These are phyloP conservation scores for Kalmusia sp. DNA, from an alignment of 2,329 filamentous ascomycete species.

Conservation along the genomic window DNA sequence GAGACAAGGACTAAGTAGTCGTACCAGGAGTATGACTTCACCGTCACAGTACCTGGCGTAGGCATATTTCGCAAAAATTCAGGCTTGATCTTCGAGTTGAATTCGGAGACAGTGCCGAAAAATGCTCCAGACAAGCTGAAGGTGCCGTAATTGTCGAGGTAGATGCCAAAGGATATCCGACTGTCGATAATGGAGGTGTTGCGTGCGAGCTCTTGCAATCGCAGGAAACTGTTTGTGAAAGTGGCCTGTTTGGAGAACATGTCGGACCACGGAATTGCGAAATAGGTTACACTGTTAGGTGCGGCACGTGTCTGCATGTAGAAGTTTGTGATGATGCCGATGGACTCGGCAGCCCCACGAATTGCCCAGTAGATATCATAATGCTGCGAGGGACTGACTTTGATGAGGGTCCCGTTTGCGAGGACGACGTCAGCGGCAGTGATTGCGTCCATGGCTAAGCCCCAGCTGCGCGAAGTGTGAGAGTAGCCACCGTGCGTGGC, in stretches of 20 bases:
- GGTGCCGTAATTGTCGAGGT: slow-evolving; percentile 44
- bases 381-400: slow-evolving; percentile 39
- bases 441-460: slow-evolving; percentile 45
- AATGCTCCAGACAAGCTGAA: slow-evolving; percentile 51
- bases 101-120: slow-evolving; percentile 45
- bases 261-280: slow-evolving; percentile 30
- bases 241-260: slow-evolving; percentile 31
- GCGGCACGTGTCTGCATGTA: slow-evolving; percentile 42
- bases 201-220: slow-evolving; percentile 51
- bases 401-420: slow-evolving; percentile 48
- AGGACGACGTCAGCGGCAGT: slow-evolving; percentile 46
- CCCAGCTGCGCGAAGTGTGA: slow-evolving; percentile 44
- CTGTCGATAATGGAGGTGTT: slow-evolving; percentile 50
- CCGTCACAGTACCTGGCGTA: slow-evolving; percentile 24
- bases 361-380: slow-evolving; percentile 52
- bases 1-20: slow-evolving; percentile 52
- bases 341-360: slow-evolving; percentile 50
- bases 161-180: slow-evolving; percentile 51
- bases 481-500: slow-evolving; percentile 43
- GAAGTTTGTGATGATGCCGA: slow-evolving; percentile 50
- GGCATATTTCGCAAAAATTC: slow-evolving; percentile 50
- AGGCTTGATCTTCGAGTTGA: slow-evolving; percentile 47
- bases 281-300: slow-evolving; percentile 36
- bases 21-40: slow-evolving; percentile 43
- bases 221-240: slow-evolving; percentile 46